Evolutionary conservation across 1,284 basidiomycete species (phyloP).

Genomic region (Wallemia hederae): DNA sequence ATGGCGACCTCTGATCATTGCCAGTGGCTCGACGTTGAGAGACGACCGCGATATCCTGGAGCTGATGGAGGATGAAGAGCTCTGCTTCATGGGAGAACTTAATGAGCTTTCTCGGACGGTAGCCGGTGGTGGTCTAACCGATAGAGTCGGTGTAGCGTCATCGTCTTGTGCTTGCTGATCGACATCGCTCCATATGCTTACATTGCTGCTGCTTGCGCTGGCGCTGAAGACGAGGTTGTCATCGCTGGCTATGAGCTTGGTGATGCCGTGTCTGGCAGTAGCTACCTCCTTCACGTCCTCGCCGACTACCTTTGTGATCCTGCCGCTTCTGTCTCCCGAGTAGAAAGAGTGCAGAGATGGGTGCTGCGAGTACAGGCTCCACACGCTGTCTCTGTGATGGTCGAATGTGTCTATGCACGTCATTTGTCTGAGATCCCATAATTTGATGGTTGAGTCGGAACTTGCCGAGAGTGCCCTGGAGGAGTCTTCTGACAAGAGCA

Average conservation of each 20-base stretch:
- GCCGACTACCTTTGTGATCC: conserved; percentile 37
- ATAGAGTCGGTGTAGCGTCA: conserved; percentile 38
- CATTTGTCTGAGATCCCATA: neutral
- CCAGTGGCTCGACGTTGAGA: conserved; percentile 25
- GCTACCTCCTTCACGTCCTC: conserved; percentile 34
- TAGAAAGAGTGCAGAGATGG: conserved; percentile 76
- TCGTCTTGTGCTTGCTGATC: conserved; percentile 52
- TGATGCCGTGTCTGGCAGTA: neutral
- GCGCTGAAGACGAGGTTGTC: conserved; percentile 19
- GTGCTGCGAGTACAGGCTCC: conserved; percentile 67
- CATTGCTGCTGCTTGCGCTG: conserved; percentile 44
- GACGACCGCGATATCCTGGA: conserved; percentile 20
- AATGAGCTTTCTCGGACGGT: neutral
- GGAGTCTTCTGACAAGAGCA: conserved; percentile 53
- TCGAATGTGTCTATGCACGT: neutral
- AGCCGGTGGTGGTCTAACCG: conserved; percentile 1
- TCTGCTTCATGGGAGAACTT: conserved; percentile 23
- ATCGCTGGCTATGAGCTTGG: neutral
- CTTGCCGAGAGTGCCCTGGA: conserved; percentile 48
- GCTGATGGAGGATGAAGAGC: conserved; percentile 42
- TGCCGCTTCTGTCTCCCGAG: conserved; percentile 47
- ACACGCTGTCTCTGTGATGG: conserved; percentile 54
- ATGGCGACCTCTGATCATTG: conserved; percentile 40
- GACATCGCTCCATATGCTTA: conserved; percentile 47
- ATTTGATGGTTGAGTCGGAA: conserved; percentile 38